Base-by-base conservation (phyloP, 2,329 filamentous ascomycete genomes). In the Fusarium fujikuroi region DNA sequence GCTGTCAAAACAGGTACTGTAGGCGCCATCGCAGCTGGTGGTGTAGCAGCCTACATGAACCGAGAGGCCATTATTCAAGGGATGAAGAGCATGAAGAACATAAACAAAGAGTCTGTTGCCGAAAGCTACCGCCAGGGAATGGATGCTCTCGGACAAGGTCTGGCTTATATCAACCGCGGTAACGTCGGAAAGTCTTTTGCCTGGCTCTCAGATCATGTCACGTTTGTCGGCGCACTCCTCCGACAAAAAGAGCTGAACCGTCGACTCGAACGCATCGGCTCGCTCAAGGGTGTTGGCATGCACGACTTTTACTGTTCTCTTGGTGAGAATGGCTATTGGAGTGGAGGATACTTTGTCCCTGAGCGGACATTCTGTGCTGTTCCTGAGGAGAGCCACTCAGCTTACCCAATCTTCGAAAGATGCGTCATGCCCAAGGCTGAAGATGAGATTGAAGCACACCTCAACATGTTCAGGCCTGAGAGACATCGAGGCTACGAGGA, bases 1-100 rank as follows among this genome's bases (percentile, higher is more conserved):
- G 94, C 94, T 25, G 91, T 95, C 81, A 92, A 92, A 57, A 94
- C 93, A 0, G 94, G 94, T 2, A 95, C 93, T 0, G 93, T 94
- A 0, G 93, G 93, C 2, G 90, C 95, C 16, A 94, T 95, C 34
- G 91, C 91, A 2, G 94, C 93, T 0, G 94, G 94, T 2, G 93
- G 92, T 3, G 94, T 95, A 0, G 92, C 93, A 1, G 92, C 94
- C 4, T 97, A 96, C 82, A 88, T 91, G 73, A 92, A 95, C 79
- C 89, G 93, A 25, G 89, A 93, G 66, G 87, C 91, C 73, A 91
- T 97, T 69, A 80, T 85, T 54, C 79, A 85, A 2, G 84, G 85
- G 3, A 76, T 89, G 73, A 81, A 82, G 23, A 85, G 80, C 66
- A 79, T 88, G 72, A 83, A 83, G 30, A 85, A 83, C 44, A 79